Evolutionary conservation across 108 stramenopile genomes (phyloP).

Genomic region (Aurantiochytrium sp.): DNA sequence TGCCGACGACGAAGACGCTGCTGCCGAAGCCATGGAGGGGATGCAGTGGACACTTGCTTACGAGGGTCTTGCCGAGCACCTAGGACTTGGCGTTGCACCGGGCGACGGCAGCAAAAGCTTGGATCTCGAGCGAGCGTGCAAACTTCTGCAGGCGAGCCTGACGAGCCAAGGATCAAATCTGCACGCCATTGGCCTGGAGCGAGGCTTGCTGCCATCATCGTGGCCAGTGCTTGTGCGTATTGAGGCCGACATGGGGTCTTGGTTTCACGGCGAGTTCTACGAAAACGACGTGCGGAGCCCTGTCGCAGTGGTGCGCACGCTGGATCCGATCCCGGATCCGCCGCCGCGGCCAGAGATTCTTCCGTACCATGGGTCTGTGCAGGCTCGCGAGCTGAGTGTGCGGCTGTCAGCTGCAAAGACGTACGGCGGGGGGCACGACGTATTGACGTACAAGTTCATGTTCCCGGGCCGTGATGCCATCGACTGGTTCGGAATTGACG

Average conservation of each 20-base stretch:
- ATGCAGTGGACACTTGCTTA: background rate
- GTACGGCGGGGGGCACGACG: background rate
- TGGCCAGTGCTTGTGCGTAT: background rate
- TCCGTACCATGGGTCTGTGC: background rate
- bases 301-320: background rate
- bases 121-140: background rate
- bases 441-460: background rate
- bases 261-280: slow-evolving; percentile 16
- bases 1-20: background rate
- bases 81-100: too few relatives aligned
- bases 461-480: background rate
- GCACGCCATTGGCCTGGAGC: background rate
- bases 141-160: background rate
- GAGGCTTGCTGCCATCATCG: background rate
- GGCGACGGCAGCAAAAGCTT: background rate
- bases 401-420: background rate
- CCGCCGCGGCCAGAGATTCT: background rate
- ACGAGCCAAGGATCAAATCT: background rate
- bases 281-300: background rate
- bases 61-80: background rate
- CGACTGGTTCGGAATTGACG: background rate
- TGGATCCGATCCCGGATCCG: background rate
- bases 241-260: slow-evolving; percentile 5
- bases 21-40: background rate
- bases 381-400: background rate